Percentiles rank a stretch among this genome's conserved stretches.
Conservation (phyloP, 768 basidiomycete species). For the Rhodotorula sphaerocarpa region DNA sequence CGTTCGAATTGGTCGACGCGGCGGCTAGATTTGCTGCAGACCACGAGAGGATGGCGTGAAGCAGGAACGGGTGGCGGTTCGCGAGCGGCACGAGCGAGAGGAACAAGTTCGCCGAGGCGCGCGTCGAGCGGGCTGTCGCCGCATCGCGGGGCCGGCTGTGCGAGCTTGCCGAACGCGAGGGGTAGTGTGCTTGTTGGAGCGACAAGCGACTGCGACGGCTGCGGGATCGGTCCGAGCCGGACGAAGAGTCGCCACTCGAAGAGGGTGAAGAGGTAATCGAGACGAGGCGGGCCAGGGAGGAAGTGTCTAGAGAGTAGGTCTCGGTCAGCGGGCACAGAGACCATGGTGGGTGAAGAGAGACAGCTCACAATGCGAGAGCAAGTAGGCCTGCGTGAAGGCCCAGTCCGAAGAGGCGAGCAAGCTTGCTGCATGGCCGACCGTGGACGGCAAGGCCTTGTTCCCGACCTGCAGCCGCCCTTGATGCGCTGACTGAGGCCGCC, state of each 20-base stretch:
- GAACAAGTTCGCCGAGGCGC: constrained; percentile 18
- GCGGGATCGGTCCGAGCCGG: not conserved
- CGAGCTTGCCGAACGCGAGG: not conserved
- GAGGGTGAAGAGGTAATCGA: constrained; percentile 15
- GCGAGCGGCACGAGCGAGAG: constrained; percentile 28
- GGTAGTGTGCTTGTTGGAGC: not conserved
- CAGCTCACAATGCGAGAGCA: constrained; percentile 13
- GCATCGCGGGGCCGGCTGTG: not conserved
- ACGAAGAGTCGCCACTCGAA: not conserved
- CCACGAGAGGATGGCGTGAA: constrained; percentile 22
- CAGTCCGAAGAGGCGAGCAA: constrained; percentile 21
- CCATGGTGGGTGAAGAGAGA: no score
- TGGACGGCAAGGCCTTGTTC: not conserved
- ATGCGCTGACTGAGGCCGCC: not conserved
- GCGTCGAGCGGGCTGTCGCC: not conserved
- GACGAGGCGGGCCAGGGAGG: constrained; percentile 20
- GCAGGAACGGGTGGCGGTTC: constrained; percentile 5
- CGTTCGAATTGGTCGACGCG: not conserved
- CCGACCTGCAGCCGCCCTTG: not conserved
- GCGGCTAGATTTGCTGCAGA: constrained; percentile 24
- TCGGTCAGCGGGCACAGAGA: no score
- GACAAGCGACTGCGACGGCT: not conserved
- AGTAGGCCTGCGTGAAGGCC: constrained; percentile 18
- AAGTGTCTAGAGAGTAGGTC: constrained; percentile 7
- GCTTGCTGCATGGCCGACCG: constrained; percentile 5